phyloP scores from a whole-genome alignment of 257 asterid genomes.

The Verbena officinalis region DNA sequence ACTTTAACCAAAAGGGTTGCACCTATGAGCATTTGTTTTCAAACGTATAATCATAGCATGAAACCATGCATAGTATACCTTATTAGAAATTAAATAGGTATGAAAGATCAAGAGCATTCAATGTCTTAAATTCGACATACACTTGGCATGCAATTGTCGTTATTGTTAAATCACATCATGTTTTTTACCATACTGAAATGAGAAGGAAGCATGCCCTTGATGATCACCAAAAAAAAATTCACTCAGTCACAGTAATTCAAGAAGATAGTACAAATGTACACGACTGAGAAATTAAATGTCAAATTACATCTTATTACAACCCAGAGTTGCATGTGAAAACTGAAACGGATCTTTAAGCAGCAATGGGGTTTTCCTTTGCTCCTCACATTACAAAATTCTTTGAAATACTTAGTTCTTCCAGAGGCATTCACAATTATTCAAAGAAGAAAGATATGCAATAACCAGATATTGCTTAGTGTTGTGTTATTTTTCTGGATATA shows the following conservation, averaged over 20 bases:
- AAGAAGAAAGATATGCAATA: too few relatives aligned
- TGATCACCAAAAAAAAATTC: constrained; percentile 9
- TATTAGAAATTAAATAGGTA: constrained; percentile 1
- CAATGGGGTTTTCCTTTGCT: too few relatives aligned
- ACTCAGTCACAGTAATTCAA: background rate
- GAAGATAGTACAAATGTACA: background rate
- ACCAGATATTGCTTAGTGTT: too few relatives aligned
- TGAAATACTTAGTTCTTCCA: constrained; percentile 12
- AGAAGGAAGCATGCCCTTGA: constrained; percentile 15
- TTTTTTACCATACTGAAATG: constrained; percentile 5
- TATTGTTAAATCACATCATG: too few relatives aligned
- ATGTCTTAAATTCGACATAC: background rate
- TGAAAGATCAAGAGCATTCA: constrained; percentile 1
- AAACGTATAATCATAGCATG: constrained; percentile 21
- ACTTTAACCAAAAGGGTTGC: background rate
- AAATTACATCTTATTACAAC: background rate
- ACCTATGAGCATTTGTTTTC: constrained; percentile 13
- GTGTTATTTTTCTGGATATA: too few relatives aligned
- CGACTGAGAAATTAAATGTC: background rate
- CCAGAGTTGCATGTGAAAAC: too few relatives aligned
- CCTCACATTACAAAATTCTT: too few relatives aligned
- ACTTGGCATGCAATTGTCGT: too few relatives aligned
- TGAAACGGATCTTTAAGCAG: too few relatives aligned
- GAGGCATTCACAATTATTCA: background rate
- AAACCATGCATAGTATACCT: constrained; percentile 22